Evolutionary conservation across 2,329 filamentous ascomycete species (phyloP), one percentile per base, ranked within the genome.

Genomic region (Aspergillus fumigatus): DNA sequence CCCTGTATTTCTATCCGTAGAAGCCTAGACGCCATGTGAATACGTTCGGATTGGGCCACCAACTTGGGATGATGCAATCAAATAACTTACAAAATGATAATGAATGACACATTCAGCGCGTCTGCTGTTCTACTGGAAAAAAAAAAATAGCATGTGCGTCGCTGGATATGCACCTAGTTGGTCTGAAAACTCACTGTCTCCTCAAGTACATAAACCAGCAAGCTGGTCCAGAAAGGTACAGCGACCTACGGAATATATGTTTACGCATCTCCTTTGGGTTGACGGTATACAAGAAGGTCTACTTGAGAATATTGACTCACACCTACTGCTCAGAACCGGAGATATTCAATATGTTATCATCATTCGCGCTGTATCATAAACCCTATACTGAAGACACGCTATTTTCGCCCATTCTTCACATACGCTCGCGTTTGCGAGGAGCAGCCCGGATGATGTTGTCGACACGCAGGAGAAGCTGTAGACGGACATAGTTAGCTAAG

Each of bases 381-480:
- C 14, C 11, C 11, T 47, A 23, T 47, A 47, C 32, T 38, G 32
- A 38, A 38, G 32, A 47, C 11, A 26, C 7, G 6, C 41, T 17
- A 23, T 23, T 45, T 7, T 25, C 43, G 14, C 43, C 43, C 43
- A 8, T 47, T 43, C 55, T 48, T 79, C 78, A 90, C 82, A 88
- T 87, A 67, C 89, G 84, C 75, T 93, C 89, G 61, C 91, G 83
- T 77, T 84, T 86, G 73, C 94, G 83, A 53, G 94, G 94, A 52
- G 94, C 94, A 52, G 91, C 90, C 60, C 93, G 88, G 73, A 99
- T 97, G 74, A 99, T 99, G 76, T 97, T 94, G 79, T 99, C 94
- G 52, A 99, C 94, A 72, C 94, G 85, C 63, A 99, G 81, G 61
- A 99, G 83, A 63, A 97, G 81, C 89, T 93, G 65, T 53, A 55